phyloP scores from a whole-genome alignment of 257 asterid species.

The Handroanthus guayacan region DNA sequence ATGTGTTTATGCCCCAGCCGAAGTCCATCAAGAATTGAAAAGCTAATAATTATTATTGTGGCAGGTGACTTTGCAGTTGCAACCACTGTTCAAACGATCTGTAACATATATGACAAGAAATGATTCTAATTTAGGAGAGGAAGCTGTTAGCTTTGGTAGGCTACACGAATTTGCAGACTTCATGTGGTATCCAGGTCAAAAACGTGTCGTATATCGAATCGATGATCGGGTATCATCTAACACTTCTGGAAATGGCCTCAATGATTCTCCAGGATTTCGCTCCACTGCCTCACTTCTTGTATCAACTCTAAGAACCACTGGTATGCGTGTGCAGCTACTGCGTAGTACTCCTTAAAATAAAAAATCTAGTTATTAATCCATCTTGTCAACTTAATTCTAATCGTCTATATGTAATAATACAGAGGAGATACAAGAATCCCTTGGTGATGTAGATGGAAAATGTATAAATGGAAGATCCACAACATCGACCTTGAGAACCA shows the following conservation, averaged over 20 bases:
- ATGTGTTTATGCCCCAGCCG: no score
- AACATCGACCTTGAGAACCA: slow-evolving; percentile 35
- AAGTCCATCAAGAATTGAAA: no score
- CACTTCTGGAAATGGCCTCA: slow-evolving; percentile 52
- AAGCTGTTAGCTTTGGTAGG: slow-evolving; percentile 44
- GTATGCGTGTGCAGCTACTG: slow-evolving; percentile 1
- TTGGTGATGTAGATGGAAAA: slow-evolving; percentile 55
- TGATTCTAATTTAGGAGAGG: slow-evolving; percentile 53
- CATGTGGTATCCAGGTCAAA: slow-evolving; percentile 64
- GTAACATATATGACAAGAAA: slow-evolving; percentile 41
- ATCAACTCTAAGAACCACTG: slow-evolving; percentile 43
- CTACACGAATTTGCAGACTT: slow-evolving; percentile 66
- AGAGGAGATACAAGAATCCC: slow-evolving; percentile 66
- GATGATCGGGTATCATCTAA: slow-evolving; percentile 57
- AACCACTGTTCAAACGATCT: slow-evolving; percentile 61
- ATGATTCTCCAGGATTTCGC: slow-evolving; percentile 56
- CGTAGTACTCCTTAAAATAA: no score
- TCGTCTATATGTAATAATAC: not conserved
- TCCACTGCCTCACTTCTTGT: slow-evolving; percentile 46
- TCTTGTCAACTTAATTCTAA: no score
- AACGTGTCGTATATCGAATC: slow-evolving; percentile 46
- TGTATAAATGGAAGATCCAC: slow-evolving; percentile 52
- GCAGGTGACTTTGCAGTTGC: slow-evolving; percentile 61
- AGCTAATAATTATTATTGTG: not conserved
- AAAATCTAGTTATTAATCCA: no score